phyloP scores from a whole-genome alignment of 192 early-diverging fungal species.

The Podila horticola region DNA sequence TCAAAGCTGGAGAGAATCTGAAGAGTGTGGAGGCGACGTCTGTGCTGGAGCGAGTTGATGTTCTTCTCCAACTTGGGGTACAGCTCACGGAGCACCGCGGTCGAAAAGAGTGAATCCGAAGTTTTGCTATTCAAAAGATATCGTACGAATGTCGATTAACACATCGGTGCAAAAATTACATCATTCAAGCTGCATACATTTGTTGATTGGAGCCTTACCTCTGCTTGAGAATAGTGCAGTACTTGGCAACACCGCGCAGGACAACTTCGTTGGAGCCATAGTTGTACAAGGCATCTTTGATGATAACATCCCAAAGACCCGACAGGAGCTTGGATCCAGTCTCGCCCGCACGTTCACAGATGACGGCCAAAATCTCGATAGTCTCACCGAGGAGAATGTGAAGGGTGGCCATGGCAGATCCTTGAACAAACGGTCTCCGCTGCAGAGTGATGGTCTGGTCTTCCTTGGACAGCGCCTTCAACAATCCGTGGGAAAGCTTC shows the following conservation, averaged over 20 bases:
- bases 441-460: conserved; percentile 39
- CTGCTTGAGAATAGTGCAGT: conserved; percentile 51
- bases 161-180: not conserved
- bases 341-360: conserved; percentile 21
- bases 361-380: conserved; percentile 54
- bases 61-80: conserved; percentile 65
- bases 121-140: conserved; percentile 18
- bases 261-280: conserved; percentile 60
- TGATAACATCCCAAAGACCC: conserved; percentile 47
- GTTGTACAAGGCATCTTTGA: conserved; percentile 52
- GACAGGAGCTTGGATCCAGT: conserved; percentile 25
- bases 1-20: conserved; percentile 77
- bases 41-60: conserved; percentile 66
- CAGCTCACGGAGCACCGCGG: conserved; percentile 57
- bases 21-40: conserved; percentile 71
- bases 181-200: not conserved
- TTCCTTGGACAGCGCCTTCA: conserved; percentile 45
- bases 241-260: conserved; percentile 55
- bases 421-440: conserved; percentile 52
- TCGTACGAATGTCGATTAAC: not conserved
- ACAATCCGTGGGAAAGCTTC: conserved; percentile 34
- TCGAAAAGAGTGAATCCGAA: conserved; percentile 37
- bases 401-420: conserved; percentile 54
- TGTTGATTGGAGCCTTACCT: conserved; percentile 27
- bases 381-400: conserved; percentile 61